These are phyloP conservation scores for Geotrichum citri-aurantii DNA, from an alignment of 1,139 yeast species.

Conservation along the genomic window DNA sequence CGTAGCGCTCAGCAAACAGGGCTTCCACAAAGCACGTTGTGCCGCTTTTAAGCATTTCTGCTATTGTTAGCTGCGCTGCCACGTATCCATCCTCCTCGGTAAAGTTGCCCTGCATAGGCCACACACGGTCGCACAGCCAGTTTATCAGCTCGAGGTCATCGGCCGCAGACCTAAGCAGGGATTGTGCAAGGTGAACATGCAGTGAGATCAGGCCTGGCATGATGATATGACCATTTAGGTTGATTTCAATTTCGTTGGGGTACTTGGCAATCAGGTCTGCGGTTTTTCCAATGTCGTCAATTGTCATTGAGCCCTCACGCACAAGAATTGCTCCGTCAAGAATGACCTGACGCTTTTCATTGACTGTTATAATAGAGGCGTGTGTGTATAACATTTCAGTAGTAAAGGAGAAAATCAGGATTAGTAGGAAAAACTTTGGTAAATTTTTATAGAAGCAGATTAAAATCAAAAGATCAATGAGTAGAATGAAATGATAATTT, in stretches of 20 bases:
- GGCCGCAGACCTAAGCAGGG: slow-evolving; percentile 25
- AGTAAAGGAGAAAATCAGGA: neutral
- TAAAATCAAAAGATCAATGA: too few species aligned
- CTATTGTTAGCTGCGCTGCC: slow-evolving; percentile 28
- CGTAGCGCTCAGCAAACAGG: slow-evolving; percentile 28
- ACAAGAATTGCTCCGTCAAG: slow-evolving; percentile 21
- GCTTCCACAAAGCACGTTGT: slow-evolving; percentile 28
- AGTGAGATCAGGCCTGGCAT: slow-evolving; percentile 26
- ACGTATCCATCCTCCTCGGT: slow-evolving; percentile 30
- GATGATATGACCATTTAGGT: slow-evolving; percentile 26
- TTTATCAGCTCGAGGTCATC: slow-evolving; percentile 30
- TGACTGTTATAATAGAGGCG: slow-evolving; percentile 21
- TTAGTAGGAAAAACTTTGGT: too few species aligned
- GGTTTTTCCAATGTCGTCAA: slow-evolving; percentile 20
- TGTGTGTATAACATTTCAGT: slow-evolving; percentile 33
- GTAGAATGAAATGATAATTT: too few species aligned
- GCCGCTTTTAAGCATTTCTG: slow-evolving; percentile 31
- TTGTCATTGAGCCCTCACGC: slow-evolving; percentile 15
- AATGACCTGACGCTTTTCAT: slow-evolving; percentile 18
- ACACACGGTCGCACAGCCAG: slow-evolving; percentile 30
- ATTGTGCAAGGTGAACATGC: slow-evolving; percentile 25
- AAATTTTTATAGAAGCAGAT: too few species aligned
- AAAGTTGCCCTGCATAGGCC: slow-evolving; percentile 31
- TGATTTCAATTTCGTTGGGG: slow-evolving; percentile 19
- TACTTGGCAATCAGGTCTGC: slow-evolving; percentile 15